phyloP scores from a whole-genome alignment of 805 yeast species.

The Jamesozyma piceae region DNA sequence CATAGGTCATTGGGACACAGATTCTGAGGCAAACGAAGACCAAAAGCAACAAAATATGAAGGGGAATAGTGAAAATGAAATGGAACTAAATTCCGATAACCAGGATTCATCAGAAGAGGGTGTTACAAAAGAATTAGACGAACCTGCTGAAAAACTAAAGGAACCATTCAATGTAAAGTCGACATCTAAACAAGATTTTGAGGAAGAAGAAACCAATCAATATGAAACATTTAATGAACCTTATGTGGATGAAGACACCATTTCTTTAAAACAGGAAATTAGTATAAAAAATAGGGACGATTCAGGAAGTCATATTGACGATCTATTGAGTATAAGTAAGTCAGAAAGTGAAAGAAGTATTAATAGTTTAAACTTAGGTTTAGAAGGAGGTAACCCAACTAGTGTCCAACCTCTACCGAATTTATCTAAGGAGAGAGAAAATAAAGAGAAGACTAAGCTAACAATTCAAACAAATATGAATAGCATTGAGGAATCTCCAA shows the following conservation, averaged over 20 bases:
- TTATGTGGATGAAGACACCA: too few species aligned
- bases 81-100: not conserved
- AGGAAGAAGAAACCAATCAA: not conserved
- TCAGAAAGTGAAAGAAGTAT: too few species aligned
- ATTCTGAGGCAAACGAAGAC: conserved; percentile 7
- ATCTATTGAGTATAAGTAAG: too few species aligned
- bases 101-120: not conserved
- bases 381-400: too few species aligned
- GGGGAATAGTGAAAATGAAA: not conserved
- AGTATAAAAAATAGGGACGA: too few species aligned
- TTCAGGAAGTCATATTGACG: too few species aligned
- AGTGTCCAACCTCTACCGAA: too few species aligned
- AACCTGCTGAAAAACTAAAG: not conserved
- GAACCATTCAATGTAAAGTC: conserved; percentile 1
- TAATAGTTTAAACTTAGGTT: too few species aligned
- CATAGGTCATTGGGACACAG: conserved; percentile 21
- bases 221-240: not conserved
- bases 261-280: too few species aligned
- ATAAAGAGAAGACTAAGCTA: too few species aligned
- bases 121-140: not conserved
- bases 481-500: not conserved
- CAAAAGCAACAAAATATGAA: not conserved
- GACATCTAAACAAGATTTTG: not conserved
- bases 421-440: too few species aligned
- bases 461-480: not conserved